Percentiles rank a stretch among this genome's conserved stretches.
These are phyloP conservation scores for Penicillium olsonii DNA, from an alignment of 2,329 filamentous ascomycete genomes.

Conservation along the genomic window DNA sequence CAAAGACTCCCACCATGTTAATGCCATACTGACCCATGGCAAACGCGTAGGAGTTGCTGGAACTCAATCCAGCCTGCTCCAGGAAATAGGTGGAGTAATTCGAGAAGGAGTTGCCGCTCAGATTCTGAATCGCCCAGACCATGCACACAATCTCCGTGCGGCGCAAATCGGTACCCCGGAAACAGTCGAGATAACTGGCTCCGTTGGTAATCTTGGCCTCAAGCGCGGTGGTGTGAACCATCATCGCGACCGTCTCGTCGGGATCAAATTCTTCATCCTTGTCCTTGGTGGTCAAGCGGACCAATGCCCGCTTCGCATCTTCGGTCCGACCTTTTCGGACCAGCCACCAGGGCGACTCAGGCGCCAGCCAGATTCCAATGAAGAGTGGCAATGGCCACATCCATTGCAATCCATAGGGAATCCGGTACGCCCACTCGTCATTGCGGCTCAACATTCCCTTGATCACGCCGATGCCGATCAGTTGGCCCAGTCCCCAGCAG, in stretches of 20 bases:
- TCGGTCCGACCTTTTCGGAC: constrained; percentile 48
- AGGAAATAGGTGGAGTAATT: constrained; percentile 65
- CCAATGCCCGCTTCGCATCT: constrained; percentile 48
- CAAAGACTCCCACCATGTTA: constrained; percentile 78
- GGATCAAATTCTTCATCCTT: constrained; percentile 71
- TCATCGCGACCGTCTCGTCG: constrained; percentile 86
- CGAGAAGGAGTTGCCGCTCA: constrained; percentile 65
- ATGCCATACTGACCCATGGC: constrained; percentile 63
- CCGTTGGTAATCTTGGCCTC: constrained; percentile 75
- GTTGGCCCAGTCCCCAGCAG: constrained; percentile 52
- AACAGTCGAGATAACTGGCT: constrained; percentile 78
- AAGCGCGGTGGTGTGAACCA: constrained; percentile 82
- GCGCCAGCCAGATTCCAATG: constrained; percentile 50
- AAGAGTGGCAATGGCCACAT: constrained; percentile 56
- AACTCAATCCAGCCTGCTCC: constrained; percentile 56
- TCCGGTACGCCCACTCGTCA: constrained; percentile 55
- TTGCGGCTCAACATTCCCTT: constrained; percentile 48
- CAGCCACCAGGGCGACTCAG: constrained; percentile 56
- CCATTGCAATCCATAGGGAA: constrained; percentile 56
- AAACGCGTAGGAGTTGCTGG: constrained; percentile 56
- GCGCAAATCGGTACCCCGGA: constrained; percentile 74
- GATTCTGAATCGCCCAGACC: constrained; percentile 66
- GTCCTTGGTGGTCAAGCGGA: constrained; percentile 48
- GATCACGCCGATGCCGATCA: constrained; percentile 55
- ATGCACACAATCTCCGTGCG: constrained; percentile 73